Evolutionary conservation across 768 basidiomycete genomes (phyloP).

Genomic region (Boletellus ananiceps): DNA sequence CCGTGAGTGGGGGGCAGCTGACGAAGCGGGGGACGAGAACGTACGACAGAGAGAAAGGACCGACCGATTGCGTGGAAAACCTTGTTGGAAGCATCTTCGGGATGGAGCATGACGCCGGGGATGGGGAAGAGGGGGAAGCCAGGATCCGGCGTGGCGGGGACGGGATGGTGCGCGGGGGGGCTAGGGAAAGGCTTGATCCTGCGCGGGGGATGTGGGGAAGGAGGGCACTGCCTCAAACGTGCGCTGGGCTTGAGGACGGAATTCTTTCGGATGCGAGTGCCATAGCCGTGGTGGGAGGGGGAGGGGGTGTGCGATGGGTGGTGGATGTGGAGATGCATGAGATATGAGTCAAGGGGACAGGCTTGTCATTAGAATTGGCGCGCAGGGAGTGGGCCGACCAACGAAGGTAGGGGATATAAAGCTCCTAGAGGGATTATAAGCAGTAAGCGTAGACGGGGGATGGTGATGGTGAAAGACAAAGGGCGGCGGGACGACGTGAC

Average conservation of each 20-base stretch:
- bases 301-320: slow-evolving; percentile 7
- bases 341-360: slow-evolving; percentile 9
- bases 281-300: slow-evolving; percentile 38
- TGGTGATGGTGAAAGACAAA: slow-evolving; percentile 30
- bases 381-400: slow-evolving; percentile 22
- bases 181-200: slow-evolving; percentile 31
- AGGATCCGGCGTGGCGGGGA: slow-evolving; percentile 14
- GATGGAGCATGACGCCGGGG: slow-evolving; percentile 60
- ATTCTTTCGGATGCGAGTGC: slow-evolving; percentile 52
- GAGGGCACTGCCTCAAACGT: slow-evolving; percentile 46
- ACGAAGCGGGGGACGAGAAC: slow-evolving; percentile 24
- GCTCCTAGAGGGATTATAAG: neutral
- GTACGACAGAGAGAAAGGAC: slow-evolving; percentile 67
- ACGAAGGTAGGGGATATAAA: slow-evolving; percentile 19
- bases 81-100: slow-evolving; percentile 68
- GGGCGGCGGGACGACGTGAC: slow-evolving; percentile 25
- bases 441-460: slow-evolving; percentile 4
- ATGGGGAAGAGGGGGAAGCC: slow-evolving; percentile 51
- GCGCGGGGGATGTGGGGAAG: slow-evolving; percentile 32
- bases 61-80: slow-evolving; percentile 71
- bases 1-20: slow-evolving; percentile 12
- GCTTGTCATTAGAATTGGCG: slow-evolving; percentile 19
- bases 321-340: slow-evolving; percentile 7
- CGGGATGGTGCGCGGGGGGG: slow-evolving; percentile 19
- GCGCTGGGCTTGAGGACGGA: slow-evolving; percentile 48